Evolutionary conservation across 2,329 filamentous ascomycete genomes (phyloP).

Genomic region (Pezicula carpinea): DNA sequence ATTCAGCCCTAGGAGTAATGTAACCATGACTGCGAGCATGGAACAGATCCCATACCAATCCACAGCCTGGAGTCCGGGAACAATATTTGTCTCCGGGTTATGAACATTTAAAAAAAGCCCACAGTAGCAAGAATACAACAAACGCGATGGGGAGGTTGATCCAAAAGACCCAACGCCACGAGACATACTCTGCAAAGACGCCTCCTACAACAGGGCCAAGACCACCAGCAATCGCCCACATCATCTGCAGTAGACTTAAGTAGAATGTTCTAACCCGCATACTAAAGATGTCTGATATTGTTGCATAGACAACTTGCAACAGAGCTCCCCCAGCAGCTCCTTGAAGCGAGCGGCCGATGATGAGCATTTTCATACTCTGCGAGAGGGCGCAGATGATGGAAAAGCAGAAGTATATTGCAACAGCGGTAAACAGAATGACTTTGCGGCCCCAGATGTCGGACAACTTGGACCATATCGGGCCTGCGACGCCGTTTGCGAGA

Average conservation of each 20-base stretch:
- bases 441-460: conserved; percentile 51
- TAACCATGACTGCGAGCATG: conserved; percentile 60
- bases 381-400: conserved; percentile 41
- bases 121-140: conserved; percentile 50
- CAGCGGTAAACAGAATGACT: conserved; percentile 39
- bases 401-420: conserved; percentile 42
- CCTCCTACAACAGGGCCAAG: conserved; percentile 61
- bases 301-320: conserved; percentile 42
- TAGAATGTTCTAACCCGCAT: conserved; percentile 35
- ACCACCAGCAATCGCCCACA: conserved; percentile 60
- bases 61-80: conserved; percentile 51
- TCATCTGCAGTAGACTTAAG: conserved; percentile 58
- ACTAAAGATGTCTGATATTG: conserved; percentile 45
- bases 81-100: conserved; percentile 54
- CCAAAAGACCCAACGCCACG: conserved; percentile 33
- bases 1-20: conserved; percentile 66
- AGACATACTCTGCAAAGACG: conserved; percentile 44
- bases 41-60: conserved; percentile 55
- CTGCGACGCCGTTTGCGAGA: conserved; percentile 24
- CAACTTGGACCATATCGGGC: conserved; percentile 59
- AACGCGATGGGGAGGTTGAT: conserved; percentile 42
- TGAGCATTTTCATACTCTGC: conserved; percentile 36
- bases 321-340: conserved; percentile 44
- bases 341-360: conserved; percentile 42
- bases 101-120: conserved; percentile 58